phyloP scores from a whole-genome alignment of 805 yeast species.

The Sungouiella blattae region DNA sequence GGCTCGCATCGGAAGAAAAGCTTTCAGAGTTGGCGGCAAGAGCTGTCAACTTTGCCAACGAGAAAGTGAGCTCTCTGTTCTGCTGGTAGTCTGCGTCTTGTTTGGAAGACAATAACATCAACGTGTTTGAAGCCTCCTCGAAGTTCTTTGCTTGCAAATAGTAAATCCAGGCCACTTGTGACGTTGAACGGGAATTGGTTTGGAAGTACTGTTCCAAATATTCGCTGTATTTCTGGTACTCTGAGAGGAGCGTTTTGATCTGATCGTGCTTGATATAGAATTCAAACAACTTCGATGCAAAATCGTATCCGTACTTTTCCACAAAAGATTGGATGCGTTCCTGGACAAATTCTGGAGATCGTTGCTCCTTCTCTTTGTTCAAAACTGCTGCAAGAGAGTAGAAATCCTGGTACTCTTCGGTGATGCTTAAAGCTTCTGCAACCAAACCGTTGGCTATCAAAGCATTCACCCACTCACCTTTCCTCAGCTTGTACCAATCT shows the following conservation, averaged over 20 bases:
- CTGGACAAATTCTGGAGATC: constrained; percentile 16
- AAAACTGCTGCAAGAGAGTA: constrained; percentile 55
- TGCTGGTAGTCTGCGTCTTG: constrained; percentile 37
- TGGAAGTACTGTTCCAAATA: constrained; percentile 52
- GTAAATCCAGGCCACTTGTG: constrained; percentile 69
- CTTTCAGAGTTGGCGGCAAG: constrained; percentile 35
- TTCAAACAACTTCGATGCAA: constrained; percentile 62
- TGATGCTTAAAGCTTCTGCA: constrained; percentile 54
- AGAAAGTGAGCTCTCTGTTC: constrained; percentile 54
- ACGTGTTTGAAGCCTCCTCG: constrained; percentile 44
- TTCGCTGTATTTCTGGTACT: constrained; percentile 50
- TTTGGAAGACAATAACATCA: constrained; percentile 39
- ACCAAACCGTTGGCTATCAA: constrained; percentile 49
- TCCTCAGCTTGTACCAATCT: constrained; percentile 31
- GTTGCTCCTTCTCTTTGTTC: constrained; percentile 28
- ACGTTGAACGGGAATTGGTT: constrained; percentile 37
- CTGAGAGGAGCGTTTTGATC: constrained; percentile 50
- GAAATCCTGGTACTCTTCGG: constrained; percentile 66
- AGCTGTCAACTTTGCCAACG: constrained; percentile 68
- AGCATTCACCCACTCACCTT: constrained; percentile 54
- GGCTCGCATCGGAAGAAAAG: background rate
- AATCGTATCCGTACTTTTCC: constrained; percentile 59
- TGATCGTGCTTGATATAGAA: constrained; percentile 54
- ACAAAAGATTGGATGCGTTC: constrained; percentile 48
- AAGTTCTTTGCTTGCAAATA: constrained; percentile 53